Base-by-base conservation (phyloP, 768 basidiomycete genomes). In the Boletus eberwhitei region DNA sequence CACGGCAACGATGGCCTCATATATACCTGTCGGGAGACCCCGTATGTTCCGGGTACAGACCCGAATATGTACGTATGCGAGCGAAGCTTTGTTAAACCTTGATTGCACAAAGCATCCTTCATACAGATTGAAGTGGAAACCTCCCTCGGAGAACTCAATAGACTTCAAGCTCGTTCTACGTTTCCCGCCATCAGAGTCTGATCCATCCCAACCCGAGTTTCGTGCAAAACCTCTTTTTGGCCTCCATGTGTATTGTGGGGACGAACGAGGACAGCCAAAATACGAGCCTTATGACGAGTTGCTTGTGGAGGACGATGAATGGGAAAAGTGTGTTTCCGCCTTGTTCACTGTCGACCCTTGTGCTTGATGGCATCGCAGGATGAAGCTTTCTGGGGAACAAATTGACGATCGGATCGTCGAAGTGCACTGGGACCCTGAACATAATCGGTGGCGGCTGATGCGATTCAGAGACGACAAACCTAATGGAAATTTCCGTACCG, bases 1-100 rank as follows among this genome's bases (percentile, higher is more conserved):
- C 97, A 99, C 64, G 93, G 85, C 5, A 95, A 89, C 58, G 97
- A 99, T 62, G 97, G 97, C 0, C 83, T 99, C 53, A 96, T 99
- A 63, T 99, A 98, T 69, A 98, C 97, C 1, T 89, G 90, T 63
- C 91, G 88, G 11, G 88, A 81, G 66, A 83, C 93, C 7, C 83
- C 84, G 0, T 99, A 99, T 62, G 76, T 77, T 11, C 62, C 84
- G 1, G 93, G 90, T 24, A 98, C 97, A 12, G 97, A 99, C 67
- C 67, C 73, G 4, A 90, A 90, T 58, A 93, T 98, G 96, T 97
- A 56, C 65, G 89, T 61, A 88, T 95, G 90, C 92, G 55, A 63
- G 85, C 73, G n/a, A 41, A 38, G 32, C 19, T 50, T 19, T 35
- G 22, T 54, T 45, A 4, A 22, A 16, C 5, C 11, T 26, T 48